Evolutionary conservation across 768 basidiomycete genomes (phyloP), one percentile per base, ranked within the genome.

Genomic region (Tulasnella sp.): DNA sequence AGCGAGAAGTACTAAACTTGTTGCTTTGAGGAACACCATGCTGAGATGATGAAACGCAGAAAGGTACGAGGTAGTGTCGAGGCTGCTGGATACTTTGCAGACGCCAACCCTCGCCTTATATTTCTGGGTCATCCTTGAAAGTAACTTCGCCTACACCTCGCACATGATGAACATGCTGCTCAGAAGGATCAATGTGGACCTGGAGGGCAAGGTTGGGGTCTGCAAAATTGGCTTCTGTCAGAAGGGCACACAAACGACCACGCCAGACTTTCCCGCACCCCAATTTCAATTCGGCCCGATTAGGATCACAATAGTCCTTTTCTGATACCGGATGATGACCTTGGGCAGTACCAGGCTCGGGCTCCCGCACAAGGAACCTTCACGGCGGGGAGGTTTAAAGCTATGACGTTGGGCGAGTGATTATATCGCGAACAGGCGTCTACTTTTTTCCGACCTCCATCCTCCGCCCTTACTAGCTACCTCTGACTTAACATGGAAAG

Each of bases 1-100:
- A 50, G 31, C 24, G 48, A 75, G 74, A 50, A 75, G 40, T 14
- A 44, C 12, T 42, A 44, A 14, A 31, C 74, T 44, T 28, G 42
- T 28, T n/a, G 16, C n/a, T 75, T 24, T 75, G 40, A 75, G 74
- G 74, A 75, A 75, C n/a, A 8, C 41, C 74, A 75, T 75, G 31
- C 6, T 8, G 34, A 14, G 31, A 18, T 22, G 31, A 31, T 37
- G 34, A 18, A 5, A 14, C 6, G 11, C 24, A 7, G 34, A 34
- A 37, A 37, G 28, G 28, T 2, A 14, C 8, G 34, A 12, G 64
- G 18, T 3, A 54, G 3, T 37, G 34, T 37, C 7, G 60, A 28
- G 58, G 58, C n/a, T 8, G n/a, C n/a, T 28, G 58, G 12, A 16
- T 16, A 37, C 12, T 20, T 1, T 37, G 1, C 31, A 69, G 34